Conservation (phyloP, 352 stramenopile species). For the Phytophthora cajani region DNA sequence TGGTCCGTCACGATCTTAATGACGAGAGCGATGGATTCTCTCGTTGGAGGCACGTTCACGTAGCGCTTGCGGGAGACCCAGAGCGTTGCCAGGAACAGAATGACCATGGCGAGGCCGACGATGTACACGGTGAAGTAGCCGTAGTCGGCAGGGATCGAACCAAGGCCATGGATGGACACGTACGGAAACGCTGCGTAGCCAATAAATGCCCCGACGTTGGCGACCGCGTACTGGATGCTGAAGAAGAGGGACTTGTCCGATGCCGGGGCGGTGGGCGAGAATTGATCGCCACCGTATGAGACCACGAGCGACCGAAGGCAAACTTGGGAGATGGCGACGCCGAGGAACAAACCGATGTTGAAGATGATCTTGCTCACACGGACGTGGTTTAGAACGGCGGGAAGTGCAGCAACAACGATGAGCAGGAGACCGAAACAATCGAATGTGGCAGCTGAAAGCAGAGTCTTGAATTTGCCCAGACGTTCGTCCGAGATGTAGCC, state of each 20-base stretch:
- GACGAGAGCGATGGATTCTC: not conserved
- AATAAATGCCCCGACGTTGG: not conserved
- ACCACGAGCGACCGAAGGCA: no score
- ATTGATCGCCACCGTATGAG: no score
- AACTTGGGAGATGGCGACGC: no score
- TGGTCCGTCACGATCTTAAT: not conserved
- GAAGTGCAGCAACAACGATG: no score
- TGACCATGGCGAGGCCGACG: not conserved
- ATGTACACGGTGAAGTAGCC: constrained; percentile 1
- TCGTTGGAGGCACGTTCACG: not conserved
- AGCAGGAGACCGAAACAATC: no score
- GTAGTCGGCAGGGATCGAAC: not conserved
- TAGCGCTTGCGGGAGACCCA: not conserved
- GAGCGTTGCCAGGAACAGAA: constrained; percentile 1
- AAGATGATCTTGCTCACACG: no score
- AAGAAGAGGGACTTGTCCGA: not conserved
- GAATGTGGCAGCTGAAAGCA: constrained; percentile 3
- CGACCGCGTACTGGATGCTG: not conserved
- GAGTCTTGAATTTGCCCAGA: constrained; percentile 43
- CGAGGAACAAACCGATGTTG: no score
- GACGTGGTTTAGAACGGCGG: no score
- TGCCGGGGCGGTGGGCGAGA: no score
- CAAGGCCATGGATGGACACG: not conserved
- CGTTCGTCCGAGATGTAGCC: constrained; percentile 59
- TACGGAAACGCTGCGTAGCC: not conserved